phyloP scores from a whole-genome alignment of 306 rosid genomes.

The Sechiopsis laciniata region DNA sequence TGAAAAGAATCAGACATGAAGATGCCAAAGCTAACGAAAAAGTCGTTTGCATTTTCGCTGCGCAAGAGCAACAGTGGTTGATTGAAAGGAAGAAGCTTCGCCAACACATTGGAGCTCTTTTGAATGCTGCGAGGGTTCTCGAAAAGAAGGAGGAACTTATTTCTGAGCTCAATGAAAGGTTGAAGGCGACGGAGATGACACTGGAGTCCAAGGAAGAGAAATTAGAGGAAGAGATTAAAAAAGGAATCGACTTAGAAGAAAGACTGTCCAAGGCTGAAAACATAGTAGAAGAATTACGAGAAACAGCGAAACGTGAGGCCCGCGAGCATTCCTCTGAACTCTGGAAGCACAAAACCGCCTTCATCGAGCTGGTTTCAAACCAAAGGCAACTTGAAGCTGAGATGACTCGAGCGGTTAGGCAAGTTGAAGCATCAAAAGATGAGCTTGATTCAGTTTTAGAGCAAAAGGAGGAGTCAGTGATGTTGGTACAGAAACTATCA shows the following conservation, averaged over 20 bases:
- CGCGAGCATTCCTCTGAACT: slow-evolving; percentile 77
- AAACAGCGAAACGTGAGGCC: slow-evolving; percentile 43
- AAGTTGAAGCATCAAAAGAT: slow-evolving; percentile 57
- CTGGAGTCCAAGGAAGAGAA: slow-evolving; percentile 48
- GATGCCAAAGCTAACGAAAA: slow-evolving; percentile 95
- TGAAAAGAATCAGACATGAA: slow-evolving; percentile 70
- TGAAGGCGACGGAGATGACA: slow-evolving; percentile 53
- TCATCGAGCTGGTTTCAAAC: slow-evolving; percentile 80
- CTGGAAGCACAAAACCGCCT: slow-evolving; percentile 85
- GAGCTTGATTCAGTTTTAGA: slow-evolving; percentile 51
- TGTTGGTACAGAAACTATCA: slow-evolving; percentile 64
- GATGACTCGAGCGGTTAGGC: slow-evolving; percentile 53
- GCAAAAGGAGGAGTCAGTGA: slow-evolving; percentile 75
- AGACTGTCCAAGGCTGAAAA: slow-evolving; percentile 45
- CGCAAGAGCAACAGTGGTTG: slow-evolving; percentile 86
- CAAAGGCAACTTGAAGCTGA: slow-evolving; percentile 89
- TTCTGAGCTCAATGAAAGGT: slow-evolving; percentile 43
- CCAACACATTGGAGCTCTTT: slow-evolving; percentile 59
- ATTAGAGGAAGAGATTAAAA: slow-evolving; percentile 49
- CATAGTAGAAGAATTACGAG: slow-evolving; percentile 58
- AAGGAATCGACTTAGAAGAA: slow-evolving; percentile 56
- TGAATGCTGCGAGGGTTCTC: slow-evolving; percentile 51
- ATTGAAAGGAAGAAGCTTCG: slow-evolving; percentile 61
- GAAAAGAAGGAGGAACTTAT: slow-evolving; percentile 48
- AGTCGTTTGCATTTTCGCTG: slow-evolving; percentile 84